A percentile compares a stretch with the other conserved stretches of the same genome.
Evolutionary conservation across 2,329 filamentous ascomycete species (phyloP).

Genomic region (Fusarium camptoceras): DNA sequence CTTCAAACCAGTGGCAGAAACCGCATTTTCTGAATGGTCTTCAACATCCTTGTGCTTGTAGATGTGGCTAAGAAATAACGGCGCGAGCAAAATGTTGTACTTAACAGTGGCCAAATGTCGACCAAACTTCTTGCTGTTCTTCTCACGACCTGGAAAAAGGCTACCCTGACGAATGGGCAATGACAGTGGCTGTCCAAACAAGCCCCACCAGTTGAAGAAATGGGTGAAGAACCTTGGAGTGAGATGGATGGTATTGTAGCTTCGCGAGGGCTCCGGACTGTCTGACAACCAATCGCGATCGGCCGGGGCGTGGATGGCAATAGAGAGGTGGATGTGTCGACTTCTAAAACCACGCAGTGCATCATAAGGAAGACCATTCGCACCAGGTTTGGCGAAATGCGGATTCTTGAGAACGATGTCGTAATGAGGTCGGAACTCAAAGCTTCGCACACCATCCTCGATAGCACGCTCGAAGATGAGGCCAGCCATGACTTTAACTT

Average conservation of each 20-base stretch:
- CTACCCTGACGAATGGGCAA: conserved; percentile 92
- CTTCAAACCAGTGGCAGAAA: conserved; percentile 96
- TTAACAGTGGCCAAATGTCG: conserved; percentile 98
- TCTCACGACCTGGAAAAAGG: conserved; percentile 91
- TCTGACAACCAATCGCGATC: conserved; percentile 87
- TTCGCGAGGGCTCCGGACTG: conserved; percentile 80
- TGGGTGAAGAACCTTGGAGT: conserved; percentile 97
- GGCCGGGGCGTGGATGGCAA: conserved; percentile 88
- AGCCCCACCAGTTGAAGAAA: conserved; percentile 97
- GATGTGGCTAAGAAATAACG: conserved; percentile 93
- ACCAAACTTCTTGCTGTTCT: conserved; percentile 98
- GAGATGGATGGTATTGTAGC: conserved; percentile 96
- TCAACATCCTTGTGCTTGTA: conserved; percentile 98
- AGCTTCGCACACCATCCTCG: conserved; percentile 77
- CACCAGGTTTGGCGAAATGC: conserved; percentile 73
- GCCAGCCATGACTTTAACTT: conserved; percentile 91
- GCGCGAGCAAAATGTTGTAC: conserved; percentile 92
- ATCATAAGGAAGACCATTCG: conserved; percentile 75
- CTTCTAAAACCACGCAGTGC: conserved; percentile 98
- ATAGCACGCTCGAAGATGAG: conserved; percentile 92
- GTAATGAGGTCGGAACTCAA: conserved; percentile 93
- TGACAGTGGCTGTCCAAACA: conserved; percentile 95
- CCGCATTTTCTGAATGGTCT: conserved; percentile 79
- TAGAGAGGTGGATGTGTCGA: conserved; percentile 94
- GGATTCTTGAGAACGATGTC: conserved; percentile 88